These are phyloP conservation scores for Cornus suecica DNA, from an alignment of 148 eudicot genomes.

Conservation along the genomic window DNA sequence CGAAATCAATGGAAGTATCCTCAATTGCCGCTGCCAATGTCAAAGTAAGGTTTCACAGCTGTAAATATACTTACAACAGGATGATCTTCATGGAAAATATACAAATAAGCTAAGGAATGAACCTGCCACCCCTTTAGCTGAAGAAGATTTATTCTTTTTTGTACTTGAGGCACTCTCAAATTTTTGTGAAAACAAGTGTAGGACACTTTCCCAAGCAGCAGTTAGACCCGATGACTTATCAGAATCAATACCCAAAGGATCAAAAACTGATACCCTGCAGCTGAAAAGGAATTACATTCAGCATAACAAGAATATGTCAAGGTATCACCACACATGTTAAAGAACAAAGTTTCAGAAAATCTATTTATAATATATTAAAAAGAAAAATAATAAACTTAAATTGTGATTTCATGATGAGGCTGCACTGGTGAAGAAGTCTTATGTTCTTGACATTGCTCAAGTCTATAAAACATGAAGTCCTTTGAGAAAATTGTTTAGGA, in stretches of 20 bases:
- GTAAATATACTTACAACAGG: constrained; percentile 13
- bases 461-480: background rate
- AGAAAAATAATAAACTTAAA: background rate
- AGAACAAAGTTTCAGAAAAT: background rate
- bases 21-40: constrained; percentile 92
- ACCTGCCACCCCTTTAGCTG: constrained; percentile 92
- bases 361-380: background rate
- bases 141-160: constrained; percentile 64
- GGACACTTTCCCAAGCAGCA: constrained; percentile 61
- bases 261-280: constrained; percentile 57
- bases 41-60: constrained; percentile 35
- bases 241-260: constrained; percentile 74
- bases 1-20: constrained; percentile 92
- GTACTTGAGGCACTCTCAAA: constrained; percentile 72
- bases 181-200: constrained; percentile 45
- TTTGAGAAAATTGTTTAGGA: background rate
- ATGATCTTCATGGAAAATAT: background rate
- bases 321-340: background rate
- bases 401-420: background rate
- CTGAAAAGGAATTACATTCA: constrained; percentile 32
- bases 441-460: background rate
- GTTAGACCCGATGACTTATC: constrained; percentile 44
- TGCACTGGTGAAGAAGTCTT: background rate
- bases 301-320: background rate
- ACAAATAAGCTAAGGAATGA: constrained; percentile 12